Base-by-base conservation (phyloP, 768 basidiomycete species). In the Hericium alpestre region DNA sequence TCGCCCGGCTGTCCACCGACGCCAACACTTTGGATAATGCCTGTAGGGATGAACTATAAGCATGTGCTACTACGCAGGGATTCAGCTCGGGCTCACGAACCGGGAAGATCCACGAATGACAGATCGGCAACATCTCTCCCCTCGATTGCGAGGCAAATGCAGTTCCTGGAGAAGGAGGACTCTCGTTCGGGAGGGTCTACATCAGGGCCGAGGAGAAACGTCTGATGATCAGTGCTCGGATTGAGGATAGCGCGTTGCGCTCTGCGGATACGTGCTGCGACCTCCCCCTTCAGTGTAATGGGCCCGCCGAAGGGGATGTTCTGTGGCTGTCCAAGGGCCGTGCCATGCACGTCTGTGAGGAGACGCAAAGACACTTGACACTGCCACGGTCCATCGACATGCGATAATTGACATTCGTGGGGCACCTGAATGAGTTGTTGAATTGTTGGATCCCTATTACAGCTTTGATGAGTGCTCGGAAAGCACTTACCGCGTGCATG, bases 241-340 rank as follows among this genome's bases (percentile, higher is more conserved):
- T 82, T 85, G 7, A 87, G 71, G 15, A 87, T 82, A 0, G 85
- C 86, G 0, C 71, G 70, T 61, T 86, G 86, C 0, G 86, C 86
- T 0, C 82, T 74, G 16, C 82, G 73, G 43, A 88, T 82, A 4
- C 84, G 76, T 2, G 84, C 83, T 56, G 88, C 84, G 3, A 88
- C 86, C 0, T 74, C 65, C 0, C 63, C 58, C 60, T 81, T 83
- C 54, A 78, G 69, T 38, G 65, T 71, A 25, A 89, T 84, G 0
- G 72, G 61, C 0, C 59, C 60, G 0, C 70, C 70, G 20, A 71
- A 72, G 2, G 22, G 38, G 9, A 64, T 56, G 38, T 62, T 64
- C 23, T 47, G 60, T 22, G 53, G 49, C 57, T 58, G 57, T 73
- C 84, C 79, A 4, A 67, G 62, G 4, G 54, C 39, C 22, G 48